Base-by-base conservation (phyloP, 352 stramenopile genomes). In the Globisporangium nodosum region DNA sequence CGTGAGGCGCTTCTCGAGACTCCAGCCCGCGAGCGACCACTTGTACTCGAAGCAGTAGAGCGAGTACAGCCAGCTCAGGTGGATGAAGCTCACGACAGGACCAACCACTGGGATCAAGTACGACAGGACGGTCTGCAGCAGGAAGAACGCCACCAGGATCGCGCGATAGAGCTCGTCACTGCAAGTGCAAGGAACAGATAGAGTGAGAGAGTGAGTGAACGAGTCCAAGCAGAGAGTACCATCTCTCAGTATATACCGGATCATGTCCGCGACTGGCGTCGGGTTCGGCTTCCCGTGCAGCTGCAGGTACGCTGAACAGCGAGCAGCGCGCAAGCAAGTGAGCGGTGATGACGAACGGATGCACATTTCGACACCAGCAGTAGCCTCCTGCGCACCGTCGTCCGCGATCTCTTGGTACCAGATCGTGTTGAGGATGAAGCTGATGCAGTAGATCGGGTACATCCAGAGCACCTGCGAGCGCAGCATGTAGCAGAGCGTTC, bases 1-100 rank as follows among this genome's bases (percentile, higher is more conserved):
- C 0, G 64, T 75, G 20, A 95, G 71, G 2, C 80, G 74, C 52
- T 81, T 80, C 61, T 95, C 86, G 2, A 95, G 78, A 59, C 82
- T 91, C 86, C 86, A 95, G 5, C 86, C 86, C 45, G 83, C 84
- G 33, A 93, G 66, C 42, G 82, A 92, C 86, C 86, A 95, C 70
- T 93, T 95, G 79, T 95, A 95, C 64, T 95, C 86, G 59, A 94
- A 95, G 70, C 84, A 93, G 61, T 95, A 95, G n/a, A 95, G 78
- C 48, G 86, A 89, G 66, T 95, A 95, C 30, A 95, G 64, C 85
- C 85, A 95, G 47, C 85, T 93, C 46, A 93, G 56, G 60, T 93
- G 82, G 52, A 93, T 82, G 53, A 95, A 95, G 63, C 85, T 95
- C 27, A 71, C 65, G 27, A 80, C 76, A 1, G 85, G 83, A 0